phyloP scores from a whole-genome alignment of 2,329 filamentous ascomycete species.

The Bertia moriformis region DNA sequence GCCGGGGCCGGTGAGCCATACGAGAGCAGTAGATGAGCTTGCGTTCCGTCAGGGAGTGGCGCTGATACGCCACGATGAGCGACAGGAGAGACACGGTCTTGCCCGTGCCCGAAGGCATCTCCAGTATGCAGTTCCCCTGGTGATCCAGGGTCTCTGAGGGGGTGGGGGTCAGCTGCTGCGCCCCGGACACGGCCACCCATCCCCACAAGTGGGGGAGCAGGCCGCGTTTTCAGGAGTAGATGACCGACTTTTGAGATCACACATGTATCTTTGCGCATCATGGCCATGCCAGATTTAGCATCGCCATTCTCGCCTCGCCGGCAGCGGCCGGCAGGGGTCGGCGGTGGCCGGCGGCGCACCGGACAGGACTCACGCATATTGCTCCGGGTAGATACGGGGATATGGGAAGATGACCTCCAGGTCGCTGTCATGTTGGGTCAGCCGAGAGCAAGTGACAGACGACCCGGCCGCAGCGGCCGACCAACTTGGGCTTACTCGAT shows the following conservation, averaged over 20 bases:
- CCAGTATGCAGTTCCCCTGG: conserved; percentile 85
- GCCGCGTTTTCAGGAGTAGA: neutral
- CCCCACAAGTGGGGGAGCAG: too few species aligned
- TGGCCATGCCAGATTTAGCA: too few species aligned
- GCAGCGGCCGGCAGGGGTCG: too few species aligned
- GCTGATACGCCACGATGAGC: conserved; percentile 91
- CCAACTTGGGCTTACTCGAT: neutral
- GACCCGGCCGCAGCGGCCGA: too few species aligned
- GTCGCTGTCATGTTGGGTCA: neutral
- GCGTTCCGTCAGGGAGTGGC: conserved; percentile 78
- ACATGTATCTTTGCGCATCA: too few species aligned
- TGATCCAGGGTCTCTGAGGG: conserved; percentile 63
- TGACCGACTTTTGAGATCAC: conserved; percentile 3
- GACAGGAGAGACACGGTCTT: conserved; percentile 94
- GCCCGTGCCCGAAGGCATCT: conserved; percentile 97
- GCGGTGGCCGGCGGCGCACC: too few species aligned
- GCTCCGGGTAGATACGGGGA: neutral
- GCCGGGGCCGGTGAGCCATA: conserved; percentile 12
- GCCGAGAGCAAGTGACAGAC: neutral
- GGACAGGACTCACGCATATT: neutral
- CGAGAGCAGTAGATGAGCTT: conserved; percentile 98
- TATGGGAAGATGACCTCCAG: neutral
- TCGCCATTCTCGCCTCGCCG: too few species aligned
- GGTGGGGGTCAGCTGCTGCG: too few species aligned
- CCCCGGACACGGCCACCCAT: too few species aligned